Evolutionary conservation across 2,329 filamentous ascomycete species (phyloP).

Genomic region (Colletotrichum shisoi): DNA sequence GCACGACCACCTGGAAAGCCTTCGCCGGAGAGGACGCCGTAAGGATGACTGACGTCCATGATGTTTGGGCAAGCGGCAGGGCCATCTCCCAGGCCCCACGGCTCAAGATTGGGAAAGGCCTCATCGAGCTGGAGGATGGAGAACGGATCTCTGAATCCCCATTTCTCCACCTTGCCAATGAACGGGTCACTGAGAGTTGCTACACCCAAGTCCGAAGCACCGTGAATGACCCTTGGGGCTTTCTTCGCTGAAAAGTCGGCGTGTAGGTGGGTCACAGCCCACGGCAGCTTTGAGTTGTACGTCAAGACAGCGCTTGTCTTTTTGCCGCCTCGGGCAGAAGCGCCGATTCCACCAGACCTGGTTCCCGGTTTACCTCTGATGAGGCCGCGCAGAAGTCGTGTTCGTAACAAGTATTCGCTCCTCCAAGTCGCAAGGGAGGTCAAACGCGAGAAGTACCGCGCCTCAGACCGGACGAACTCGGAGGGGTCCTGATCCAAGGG

Average conservation of each 20-base stretch:
- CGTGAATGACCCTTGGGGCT: slow-evolving; percentile 81
- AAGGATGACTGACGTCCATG: slow-evolving; percentile 88
- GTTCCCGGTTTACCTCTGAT: slow-evolving; percentile 80
- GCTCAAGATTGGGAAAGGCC: slow-evolving; percentile 73
- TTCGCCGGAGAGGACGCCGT: slow-evolving; percentile 84
- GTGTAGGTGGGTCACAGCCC: slow-evolving; percentile 80
- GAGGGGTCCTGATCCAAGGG: slow-evolving; percentile 56
- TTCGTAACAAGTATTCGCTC: slow-evolving; percentile 92
- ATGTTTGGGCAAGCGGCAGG: slow-evolving; percentile 82
- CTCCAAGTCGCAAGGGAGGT: slow-evolving; percentile 90
- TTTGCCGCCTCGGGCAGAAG: slow-evolving; percentile 63
- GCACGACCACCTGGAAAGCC: slow-evolving; percentile 82
- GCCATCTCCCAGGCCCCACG: slow-evolving; percentile 81
- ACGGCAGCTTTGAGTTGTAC: slow-evolving; percentile 84
- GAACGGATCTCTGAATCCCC: slow-evolving; percentile 80
- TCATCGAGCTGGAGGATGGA: slow-evolving; percentile 81
- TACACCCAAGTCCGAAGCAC: slow-evolving; percentile 77
- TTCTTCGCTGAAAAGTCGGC: slow-evolving; percentile 77
- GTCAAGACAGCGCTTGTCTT: slow-evolving; percentile 78
- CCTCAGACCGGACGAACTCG: slow-evolving; percentile 72
- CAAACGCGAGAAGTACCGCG: slow-evolving; percentile 81
- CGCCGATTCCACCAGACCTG: slow-evolving; percentile 58
- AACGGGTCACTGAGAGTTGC: slow-evolving; percentile 84
- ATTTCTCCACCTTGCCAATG: slow-evolving; percentile 77
- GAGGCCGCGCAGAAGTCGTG: slow-evolving; percentile 81